Evolutionary conservation across 2,329 filamentous ascomycete genomes (phyloP), one percentile per base, ranked within the genome.

Genomic region (Parastagonospora nodorum): DNA sequence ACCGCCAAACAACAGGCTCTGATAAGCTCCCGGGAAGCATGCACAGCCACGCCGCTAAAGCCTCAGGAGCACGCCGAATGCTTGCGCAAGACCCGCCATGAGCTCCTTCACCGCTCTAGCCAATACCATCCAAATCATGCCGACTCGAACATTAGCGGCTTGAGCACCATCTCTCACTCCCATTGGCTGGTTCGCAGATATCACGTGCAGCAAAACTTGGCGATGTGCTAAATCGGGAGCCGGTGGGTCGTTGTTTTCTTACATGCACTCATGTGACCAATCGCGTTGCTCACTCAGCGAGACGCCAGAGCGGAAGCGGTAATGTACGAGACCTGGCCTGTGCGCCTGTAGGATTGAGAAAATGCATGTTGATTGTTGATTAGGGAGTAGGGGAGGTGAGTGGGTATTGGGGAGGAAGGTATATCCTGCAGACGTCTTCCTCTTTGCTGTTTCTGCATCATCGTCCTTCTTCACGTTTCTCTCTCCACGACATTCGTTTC

Each of bases 271-370:
- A 8, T 10, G 19, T 1, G 12, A 31, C 57, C 54, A 60, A 57
- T 50, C 48, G 15, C 8, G 38, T 16, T 8, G 10, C 2, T 16
- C 1, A 12, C 24, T 10, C 42, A 44, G 48, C 48, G 29, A 38
- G 33, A 39, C 50, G 47, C 53, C 53, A 55, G 27, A 30, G 27
- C 42, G 16, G 12, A 55, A 57, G 19, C 50, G 46, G 58, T 30
- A 63, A 58, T 57, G 46, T 51, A 61, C 50, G 55, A 59, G 38
- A 12, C 15, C 14, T 5, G 14, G 45, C 39, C 15, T 43, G 38
- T 47, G 42, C 42, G 42, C 32, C 37, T 37, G 16, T 48, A 14
- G 2, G 24, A 16, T 48, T 15, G 38, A 42, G 37, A 38, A n/a
- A n/a, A 11, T 41, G 16, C 30, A n/a, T 29, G 7, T 30, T 24